Conservation (phyloP, 1,284 basidiomycete species). For the Pyrrhoderma noxium region DNA sequence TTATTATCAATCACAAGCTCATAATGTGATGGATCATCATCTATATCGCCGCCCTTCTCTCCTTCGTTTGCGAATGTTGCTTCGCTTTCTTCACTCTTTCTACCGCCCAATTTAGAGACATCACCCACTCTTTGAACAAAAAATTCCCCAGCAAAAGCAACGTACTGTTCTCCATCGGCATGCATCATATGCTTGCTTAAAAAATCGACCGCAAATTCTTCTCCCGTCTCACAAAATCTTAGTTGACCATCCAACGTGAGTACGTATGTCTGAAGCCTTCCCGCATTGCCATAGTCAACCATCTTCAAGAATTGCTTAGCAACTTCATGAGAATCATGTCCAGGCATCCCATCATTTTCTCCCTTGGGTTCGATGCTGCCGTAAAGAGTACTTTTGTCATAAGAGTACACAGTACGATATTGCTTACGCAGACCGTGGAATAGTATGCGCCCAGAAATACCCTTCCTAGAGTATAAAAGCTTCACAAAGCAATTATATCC, state of each 20-base stretch:
- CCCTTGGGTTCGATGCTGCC: slow-evolving; percentile 26
- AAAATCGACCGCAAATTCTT: slow-evolving; percentile 40
- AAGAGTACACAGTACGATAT: slow-evolving; percentile 38
- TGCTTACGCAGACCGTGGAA: slow-evolving; percentile 37
- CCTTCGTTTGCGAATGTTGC: slow-evolving; percentile 11
- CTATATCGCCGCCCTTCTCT: slow-evolving; percentile 10
- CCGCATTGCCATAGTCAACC: slow-evolving; percentile 35
- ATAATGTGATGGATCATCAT: slow-evolving; percentile 30
- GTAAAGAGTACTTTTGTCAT: slow-evolving; percentile 32
- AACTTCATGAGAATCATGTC: slow-evolving; percentile 23
- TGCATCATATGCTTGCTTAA: slow-evolving; percentile 48
- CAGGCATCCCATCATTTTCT: not conserved
- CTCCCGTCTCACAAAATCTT: slow-evolving; percentile 44
- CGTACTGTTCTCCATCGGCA: slow-evolving; percentile 35
- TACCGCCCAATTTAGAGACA: not conserved
- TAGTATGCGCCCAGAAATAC: slow-evolving; percentile 33
- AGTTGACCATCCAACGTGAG: slow-evolving; percentile 39
- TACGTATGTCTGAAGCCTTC: slow-evolving; percentile 39
- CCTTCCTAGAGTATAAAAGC: slow-evolving; percentile 34
- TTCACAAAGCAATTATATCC: slow-evolving; percentile 38
- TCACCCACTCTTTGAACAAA: slow-evolving; percentile 26
- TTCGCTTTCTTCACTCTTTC: slow-evolving; percentile 1
- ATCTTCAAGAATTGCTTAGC: slow-evolving; percentile 38
- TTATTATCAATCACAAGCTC: slow-evolving; percentile 47
- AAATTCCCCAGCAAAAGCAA: slow-evolving; percentile 34